Percentiles rank a stretch among this genome's conserved stretches.
phyloP scores from a whole-genome alignment of 2,329 filamentous ascomycete genomes.

The Lithohypha guttulata region DNA sequence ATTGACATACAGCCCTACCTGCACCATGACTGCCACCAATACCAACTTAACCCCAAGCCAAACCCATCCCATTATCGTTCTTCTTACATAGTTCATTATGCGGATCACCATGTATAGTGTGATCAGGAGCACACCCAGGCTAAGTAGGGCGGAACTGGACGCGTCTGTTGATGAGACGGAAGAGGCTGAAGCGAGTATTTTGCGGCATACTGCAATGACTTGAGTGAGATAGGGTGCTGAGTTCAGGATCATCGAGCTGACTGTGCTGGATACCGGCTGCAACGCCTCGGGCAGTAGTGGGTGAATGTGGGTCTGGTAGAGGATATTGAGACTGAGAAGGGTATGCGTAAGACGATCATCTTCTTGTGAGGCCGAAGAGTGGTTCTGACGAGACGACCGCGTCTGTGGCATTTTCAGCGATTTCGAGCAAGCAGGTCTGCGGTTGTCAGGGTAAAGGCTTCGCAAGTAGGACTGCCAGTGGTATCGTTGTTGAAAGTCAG shows the following conservation, averaged over 20 bases:
- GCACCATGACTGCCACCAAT: slow-evolving; percentile 12
- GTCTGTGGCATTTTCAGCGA: background rate
- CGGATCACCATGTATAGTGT: slow-evolving; percentile 15
- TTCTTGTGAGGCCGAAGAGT: background rate
- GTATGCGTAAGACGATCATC: slow-evolving; percentile 3
- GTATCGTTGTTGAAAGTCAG: no score
- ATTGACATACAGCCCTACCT: slow-evolving; percentile 18
- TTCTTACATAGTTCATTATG: slow-evolving; percentile 19
- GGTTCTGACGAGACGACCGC: background rate
- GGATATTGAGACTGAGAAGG: slow-evolving; percentile 7
- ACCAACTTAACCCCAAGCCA: slow-evolving; percentile 18
- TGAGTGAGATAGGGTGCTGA: slow-evolving; percentile 26
- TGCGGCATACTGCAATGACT: slow-evolving; percentile 19
- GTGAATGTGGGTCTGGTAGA: slow-evolving; percentile 23
- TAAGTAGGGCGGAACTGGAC: background rate
- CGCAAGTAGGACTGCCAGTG: no score
- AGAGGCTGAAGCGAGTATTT: slow-evolving; percentile 14
- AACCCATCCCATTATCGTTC: slow-evolving; percentile 20
- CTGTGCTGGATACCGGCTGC: slow-evolving; percentile 10
- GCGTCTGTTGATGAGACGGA: background rate
- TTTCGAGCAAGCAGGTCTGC: background rate
- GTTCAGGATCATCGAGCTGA: slow-evolving; percentile 13
- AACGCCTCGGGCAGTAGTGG: slow-evolving; percentile 18
- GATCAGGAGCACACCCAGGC: slow-evolving; percentile 15
- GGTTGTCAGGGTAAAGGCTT: no score